Evolutionary conservation across 257 asterid species (phyloP), one percentile per base, ranked within the genome.

Genomic region (Solanum chilense): DNA sequence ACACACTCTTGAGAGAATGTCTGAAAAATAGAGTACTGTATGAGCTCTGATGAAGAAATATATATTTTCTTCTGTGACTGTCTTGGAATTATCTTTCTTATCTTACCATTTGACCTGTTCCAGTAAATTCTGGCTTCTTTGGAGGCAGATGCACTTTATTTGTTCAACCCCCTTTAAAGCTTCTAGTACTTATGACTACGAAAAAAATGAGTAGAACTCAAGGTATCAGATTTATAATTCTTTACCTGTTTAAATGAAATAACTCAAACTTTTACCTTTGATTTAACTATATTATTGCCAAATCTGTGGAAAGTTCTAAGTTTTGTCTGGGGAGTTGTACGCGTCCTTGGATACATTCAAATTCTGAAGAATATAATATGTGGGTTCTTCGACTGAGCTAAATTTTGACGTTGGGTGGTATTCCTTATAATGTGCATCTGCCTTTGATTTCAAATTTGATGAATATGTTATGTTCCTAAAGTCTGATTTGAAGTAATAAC

Each of bases 1-100:
- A 69, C 87, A 68, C 78, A 41, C 66, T 52, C 84, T 52, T 85
- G 87, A 77, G 88, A 85, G 88, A 88, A 27, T 88, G 33, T 85
- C 70, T 88, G 87, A 66, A 71, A 88, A 68, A 44, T 88, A 88
- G 58, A 86, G 78, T 86, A 66, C 49, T 37, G 78, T 47, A 81
- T 85, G 86, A 49, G 52, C 88, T 42, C 44, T 9, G 41, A 33
- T 11, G 52, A 68, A 71, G 83, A 68, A 66, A 56, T 73, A 66
- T 35, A 56, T 73, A 41, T 49, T 73, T 86, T 49, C 87, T 71
- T 86, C 71, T 86, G 76, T 69, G 74, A 21, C 71, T 49, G 31
- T 86, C 69, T 31, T 74, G 47, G 85, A 80, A 49, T 80, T 80
- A 2, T 80, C 29, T 29, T 16, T 49, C 27, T 29, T 47, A 80